These are phyloP conservation scores for Phytophthora hibernalis DNA, from an alignment of 352 stramenopile genomes.

Conservation along the genomic window DNA sequence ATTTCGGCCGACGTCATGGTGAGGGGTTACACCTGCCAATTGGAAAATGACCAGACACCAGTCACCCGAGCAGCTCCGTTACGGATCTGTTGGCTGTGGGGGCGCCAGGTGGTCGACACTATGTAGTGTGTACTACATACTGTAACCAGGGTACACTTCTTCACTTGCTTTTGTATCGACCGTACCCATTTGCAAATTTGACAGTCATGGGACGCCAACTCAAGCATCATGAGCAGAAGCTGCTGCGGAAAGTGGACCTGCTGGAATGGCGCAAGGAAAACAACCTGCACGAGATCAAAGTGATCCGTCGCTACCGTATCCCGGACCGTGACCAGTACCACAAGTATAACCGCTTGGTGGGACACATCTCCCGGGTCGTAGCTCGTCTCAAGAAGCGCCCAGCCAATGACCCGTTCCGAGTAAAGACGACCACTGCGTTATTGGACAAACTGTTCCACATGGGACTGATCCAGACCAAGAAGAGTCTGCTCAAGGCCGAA, in stretches of 20 bases:
- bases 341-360: conserved; percentile 98
- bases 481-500: conserved; percentile 97
- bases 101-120: conserved; percentile 27
- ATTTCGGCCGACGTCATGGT: conserved; percentile 72
- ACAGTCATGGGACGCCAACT: conserved; percentile 88
- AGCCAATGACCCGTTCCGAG: conserved; percentile 95
- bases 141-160: conserved; percentile 8
- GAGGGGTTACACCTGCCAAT: conserved; percentile 19
- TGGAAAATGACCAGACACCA: conserved; percentile 21
- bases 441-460: conserved; percentile 98
- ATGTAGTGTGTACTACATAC: not conserved
- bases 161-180: conserved; percentile 29
- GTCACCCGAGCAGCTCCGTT: not conserved
- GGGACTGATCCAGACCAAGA: conserved; percentile 97
- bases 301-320: conserved; percentile 98
- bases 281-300: conserved; percentile 98
- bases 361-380: conserved; percentile 94
- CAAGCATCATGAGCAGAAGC: conserved; percentile 98
- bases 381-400: conserved; percentile 96
- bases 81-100: conserved; percentile 31
- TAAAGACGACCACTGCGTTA: conserved; percentile 97
- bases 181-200: not conserved
- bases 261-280: conserved; percentile 99
- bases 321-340: conserved; percentile 98
- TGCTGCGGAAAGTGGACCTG: conserved; percentile 99